A percentile compares a stretch with the other conserved stretches of the same genome.
These are phyloP conservation scores for Starmerella stellata DNA, from an alignment of 805 yeast genomes.

Conservation along the genomic window DNA sequence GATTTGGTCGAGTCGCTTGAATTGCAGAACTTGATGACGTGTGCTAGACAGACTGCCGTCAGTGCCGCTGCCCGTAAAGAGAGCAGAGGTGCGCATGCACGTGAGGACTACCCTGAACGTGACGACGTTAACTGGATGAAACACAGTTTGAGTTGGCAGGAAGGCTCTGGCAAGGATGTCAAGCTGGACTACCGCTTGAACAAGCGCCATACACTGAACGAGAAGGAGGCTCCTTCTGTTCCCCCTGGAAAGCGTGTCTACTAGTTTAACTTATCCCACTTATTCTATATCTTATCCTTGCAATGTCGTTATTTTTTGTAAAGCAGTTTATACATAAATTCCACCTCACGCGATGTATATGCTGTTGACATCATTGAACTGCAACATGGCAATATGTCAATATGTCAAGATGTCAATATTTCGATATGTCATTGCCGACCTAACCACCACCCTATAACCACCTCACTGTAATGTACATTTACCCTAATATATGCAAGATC, in stretches of 20 bases:
- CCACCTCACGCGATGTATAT: no score
- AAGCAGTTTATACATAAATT: no score
- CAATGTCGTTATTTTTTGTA: no score
- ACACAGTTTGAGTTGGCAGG: slow-evolving; percentile 89
- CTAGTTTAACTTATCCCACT: no score
- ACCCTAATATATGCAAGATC: no score
- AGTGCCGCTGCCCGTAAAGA: slow-evolving; percentile 91
- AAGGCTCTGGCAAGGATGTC: slow-evolving; percentile 48
- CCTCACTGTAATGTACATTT: no score
- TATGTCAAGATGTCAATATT: no score
- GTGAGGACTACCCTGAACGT: slow-evolving; percentile 93
- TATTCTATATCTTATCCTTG: no score
- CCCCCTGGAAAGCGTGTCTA: slow-evolving; percentile 96
- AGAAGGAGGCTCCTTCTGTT: slow-evolving; percentile 78
- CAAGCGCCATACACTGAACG: slow-evolving; percentile 68
- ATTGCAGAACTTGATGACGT: slow-evolving; percentile 85
- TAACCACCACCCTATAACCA: no score
- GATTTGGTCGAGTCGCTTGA: slow-evolving; percentile 92
- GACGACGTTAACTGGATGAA: slow-evolving; percentile 96
- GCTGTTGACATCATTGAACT: no score
- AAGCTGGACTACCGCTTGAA: slow-evolving; percentile 73
- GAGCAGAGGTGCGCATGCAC: slow-evolving; percentile 98
- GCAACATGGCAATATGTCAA: no score
- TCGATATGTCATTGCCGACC: no score
- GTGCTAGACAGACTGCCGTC: slow-evolving; percentile 89